Evolutionary conservation across 768 basidiomycete species (phyloP).

Genomic region (Rhodosporidiobolus sp.): DNA sequence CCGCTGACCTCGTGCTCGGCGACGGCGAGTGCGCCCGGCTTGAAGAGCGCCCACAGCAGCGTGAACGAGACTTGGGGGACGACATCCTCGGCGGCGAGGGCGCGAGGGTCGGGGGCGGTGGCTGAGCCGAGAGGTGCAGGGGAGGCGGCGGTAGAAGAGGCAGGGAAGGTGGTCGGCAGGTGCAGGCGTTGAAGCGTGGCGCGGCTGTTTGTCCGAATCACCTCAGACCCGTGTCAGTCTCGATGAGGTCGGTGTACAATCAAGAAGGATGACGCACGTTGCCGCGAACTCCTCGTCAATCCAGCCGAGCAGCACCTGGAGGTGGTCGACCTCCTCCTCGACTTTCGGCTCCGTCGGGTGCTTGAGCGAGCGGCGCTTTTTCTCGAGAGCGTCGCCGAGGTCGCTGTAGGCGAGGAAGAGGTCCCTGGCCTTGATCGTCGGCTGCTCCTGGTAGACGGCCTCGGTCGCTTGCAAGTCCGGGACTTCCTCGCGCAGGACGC

Average conservation of each 20-base stretch:
- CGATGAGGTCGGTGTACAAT: slow-evolving; percentile 33
- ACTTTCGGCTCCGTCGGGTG: slow-evolving; percentile 46
- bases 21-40: slow-evolving; percentile 58
- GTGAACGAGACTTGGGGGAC: slow-evolving; percentile 62
- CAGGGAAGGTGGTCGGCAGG: slow-evolving; percentile 1
- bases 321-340: slow-evolving; percentile 52
- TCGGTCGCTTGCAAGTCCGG: slow-evolving; percentile 3
- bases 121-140: neutral
- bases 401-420: slow-evolving; percentile 52
- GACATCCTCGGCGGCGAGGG: slow-evolving; percentile 41
- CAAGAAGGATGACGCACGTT: neutral
- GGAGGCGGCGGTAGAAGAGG: neutral
- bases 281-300: slow-evolving; percentile 46
- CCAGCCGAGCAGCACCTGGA: slow-evolving; percentile 57
- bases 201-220: slow-evolving; percentile 49
- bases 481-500: neutral
- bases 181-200: slow-evolving; percentile 55
- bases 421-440: slow-evolving; percentile 2
- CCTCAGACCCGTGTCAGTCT: too few relatives aligned
- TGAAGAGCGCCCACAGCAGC: slow-evolving; percentile 58
- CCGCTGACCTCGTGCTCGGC: slow-evolving; percentile 59
- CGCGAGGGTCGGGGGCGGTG: too few relatives aligned
- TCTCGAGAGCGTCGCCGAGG: too few relatives aligned
- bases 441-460: slow-evolving; percentile 22
- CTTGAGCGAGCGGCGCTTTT: too few relatives aligned